Evolutionary conservation across 164 flowering plant genomes (phyloP).

Genomic region (Kalanchoe fedtschenkoi): DNA sequence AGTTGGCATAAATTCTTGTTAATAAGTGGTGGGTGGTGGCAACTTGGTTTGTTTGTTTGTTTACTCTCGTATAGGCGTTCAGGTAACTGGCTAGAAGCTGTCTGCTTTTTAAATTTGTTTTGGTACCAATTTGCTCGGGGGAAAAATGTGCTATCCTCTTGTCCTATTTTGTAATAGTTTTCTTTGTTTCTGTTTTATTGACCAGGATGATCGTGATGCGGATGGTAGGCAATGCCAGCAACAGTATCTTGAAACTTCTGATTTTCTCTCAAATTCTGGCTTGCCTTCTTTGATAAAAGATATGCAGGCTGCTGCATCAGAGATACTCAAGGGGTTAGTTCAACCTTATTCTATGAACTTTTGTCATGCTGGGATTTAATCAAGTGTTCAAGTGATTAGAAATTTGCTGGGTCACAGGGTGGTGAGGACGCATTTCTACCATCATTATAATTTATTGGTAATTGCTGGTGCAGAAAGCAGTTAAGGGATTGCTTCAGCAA

Average conservation of each 20-base stretch:
- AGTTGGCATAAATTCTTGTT: background rate
- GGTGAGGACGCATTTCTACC: background rate
- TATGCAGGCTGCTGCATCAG: constrained; percentile 56
- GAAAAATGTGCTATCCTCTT: background rate
- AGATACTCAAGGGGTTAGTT: constrained; percentile 66
- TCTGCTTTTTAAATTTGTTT: no score
- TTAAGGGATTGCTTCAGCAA: constrained; percentile 52
- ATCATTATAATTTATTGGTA: background rate
- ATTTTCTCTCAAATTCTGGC: constrained; percentile 58
- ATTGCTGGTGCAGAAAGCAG: constrained; percentile 53
- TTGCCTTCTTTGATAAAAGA: constrained; percentile 35
- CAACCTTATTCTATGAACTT: background rate
- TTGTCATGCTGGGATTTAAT: background rate
- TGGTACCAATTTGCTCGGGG: no score
- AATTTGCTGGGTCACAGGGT: background rate
- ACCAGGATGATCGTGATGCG: constrained; percentile 55
- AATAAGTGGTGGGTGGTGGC: no score
- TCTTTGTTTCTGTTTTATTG: constrained; percentile 3
- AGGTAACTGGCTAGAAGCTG: no score
- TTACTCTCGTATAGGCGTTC: no score
- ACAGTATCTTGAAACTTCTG: constrained; percentile 66
- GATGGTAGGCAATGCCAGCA: constrained; percentile 52
- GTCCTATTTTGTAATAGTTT: background rate
- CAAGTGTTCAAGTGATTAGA: background rate
- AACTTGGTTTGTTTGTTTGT: no score